Percentiles rank a stretch among this genome's conserved stretches.
Evolutionary conservation across 2,329 filamentous ascomycete genomes (phyloP).

Genomic region (Myrmaecium sp.): DNA sequence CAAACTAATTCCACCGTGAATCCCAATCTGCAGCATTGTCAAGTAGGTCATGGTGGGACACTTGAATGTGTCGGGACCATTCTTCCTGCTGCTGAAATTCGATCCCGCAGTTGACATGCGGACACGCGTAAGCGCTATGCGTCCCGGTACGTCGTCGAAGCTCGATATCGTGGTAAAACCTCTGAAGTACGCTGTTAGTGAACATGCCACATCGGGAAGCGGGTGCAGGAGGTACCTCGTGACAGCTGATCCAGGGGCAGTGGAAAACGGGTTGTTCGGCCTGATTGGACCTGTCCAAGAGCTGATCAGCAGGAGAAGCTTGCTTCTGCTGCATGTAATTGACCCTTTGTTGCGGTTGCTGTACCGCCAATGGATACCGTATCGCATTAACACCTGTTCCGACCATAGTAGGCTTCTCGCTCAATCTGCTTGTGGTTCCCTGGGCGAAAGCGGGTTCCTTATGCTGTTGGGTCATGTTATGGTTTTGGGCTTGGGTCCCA

Average conservation of each 20-base stretch:
- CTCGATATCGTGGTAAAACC: slow-evolving; percentile 7
- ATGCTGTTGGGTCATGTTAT: no score
- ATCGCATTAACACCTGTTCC: no score
- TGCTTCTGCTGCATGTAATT: no score
- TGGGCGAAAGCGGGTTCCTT: no score
- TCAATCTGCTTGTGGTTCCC: no score
- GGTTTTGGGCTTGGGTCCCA: no score
- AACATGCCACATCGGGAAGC: not conserved
- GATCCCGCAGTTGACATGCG: slow-evolving; percentile 9
- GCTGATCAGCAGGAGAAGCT: not conserved
- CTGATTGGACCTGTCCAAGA: not conserved
- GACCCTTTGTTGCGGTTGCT: no score
- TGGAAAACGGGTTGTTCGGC: slow-evolving; percentile 6
- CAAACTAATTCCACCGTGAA: no score
- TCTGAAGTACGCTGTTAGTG: slow-evolving; percentile 6
- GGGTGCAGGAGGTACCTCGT: slow-evolving; percentile 6
- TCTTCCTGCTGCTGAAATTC: slow-evolving; percentile 8
- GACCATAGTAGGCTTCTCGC: no score
- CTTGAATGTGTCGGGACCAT: slow-evolving; percentile 10
- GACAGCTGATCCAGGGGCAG: slow-evolving; percentile 11
- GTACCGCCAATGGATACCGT: no score
- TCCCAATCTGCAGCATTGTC: no score
- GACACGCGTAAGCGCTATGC: slow-evolving; percentile 7
- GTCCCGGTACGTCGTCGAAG: slow-evolving; percentile 6
- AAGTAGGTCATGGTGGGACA: slow-evolving; percentile 11